A percentile compares a stretch with the other conserved stretches of the same genome.
Evolutionary conservation across 352 stramenopile species (phyloP).

Genomic region (Thalassiosira ordinaria): DNA sequence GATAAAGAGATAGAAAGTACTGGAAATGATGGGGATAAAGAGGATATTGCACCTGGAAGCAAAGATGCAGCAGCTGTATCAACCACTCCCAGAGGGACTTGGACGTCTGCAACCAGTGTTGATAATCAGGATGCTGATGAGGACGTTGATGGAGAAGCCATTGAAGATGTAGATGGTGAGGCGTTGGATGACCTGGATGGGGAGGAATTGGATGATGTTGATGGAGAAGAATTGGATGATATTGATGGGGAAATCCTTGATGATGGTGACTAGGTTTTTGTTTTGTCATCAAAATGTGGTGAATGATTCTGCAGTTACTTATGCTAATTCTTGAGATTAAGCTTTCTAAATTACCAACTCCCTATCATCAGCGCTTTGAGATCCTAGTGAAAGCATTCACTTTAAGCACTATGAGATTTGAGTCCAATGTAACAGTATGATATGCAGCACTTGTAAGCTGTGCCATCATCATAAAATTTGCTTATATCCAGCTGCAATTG

Average conservation of each 20-base stretch:
- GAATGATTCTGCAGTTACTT: too few species aligned
- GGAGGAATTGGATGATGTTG: constrained; percentile 27
- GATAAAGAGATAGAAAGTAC: constrained; percentile 26
- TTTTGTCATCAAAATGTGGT: too few species aligned
- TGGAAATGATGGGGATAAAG: constrained; percentile 41
- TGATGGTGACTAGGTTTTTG: too few species aligned
- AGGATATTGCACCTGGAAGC: background rate
- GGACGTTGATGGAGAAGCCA: constrained; percentile 52
- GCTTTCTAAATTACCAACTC: too few species aligned
- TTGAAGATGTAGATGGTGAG: constrained; percentile 52
- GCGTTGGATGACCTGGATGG: constrained; percentile 33
- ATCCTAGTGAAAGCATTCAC: too few species aligned
- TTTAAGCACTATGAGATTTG: too few species aligned
- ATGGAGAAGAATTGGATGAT: constrained; percentile 34
- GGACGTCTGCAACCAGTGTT: constrained; percentile 25
- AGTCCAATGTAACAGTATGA: too few species aligned
- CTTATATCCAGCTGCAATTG: too few species aligned
- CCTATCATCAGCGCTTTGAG: too few species aligned
- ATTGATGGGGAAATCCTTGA: constrained; percentile 20
- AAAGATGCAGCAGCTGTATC: constrained; percentile 22
- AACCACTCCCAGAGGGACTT: constrained; percentile 36
- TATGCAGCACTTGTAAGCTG: too few species aligned
- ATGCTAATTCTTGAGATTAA: too few species aligned
- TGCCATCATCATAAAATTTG: too few species aligned
- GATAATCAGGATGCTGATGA: constrained; percentile 30